Conservation (phyloP, 2,329 filamentous ascomycete species). For the Rutstroemia sydowiana region DNA sequence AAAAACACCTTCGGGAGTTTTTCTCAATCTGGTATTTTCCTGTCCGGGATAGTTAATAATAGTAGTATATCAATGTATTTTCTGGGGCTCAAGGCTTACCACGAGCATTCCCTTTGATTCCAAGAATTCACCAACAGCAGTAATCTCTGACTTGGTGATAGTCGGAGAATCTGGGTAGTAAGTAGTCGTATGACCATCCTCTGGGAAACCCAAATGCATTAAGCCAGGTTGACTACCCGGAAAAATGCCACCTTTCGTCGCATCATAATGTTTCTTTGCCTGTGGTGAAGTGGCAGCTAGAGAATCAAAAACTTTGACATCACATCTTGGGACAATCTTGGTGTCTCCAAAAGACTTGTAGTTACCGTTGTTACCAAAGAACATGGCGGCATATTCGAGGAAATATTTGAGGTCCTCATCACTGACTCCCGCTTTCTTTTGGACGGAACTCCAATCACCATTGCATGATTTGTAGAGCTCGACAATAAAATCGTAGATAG, state of each 20-base stretch:
- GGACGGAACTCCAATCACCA: slow-evolving; percentile 66
- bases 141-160: slow-evolving; percentile 71
- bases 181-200: slow-evolving; percentile 69
- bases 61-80: too few relatives aligned
- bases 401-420: slow-evolving; percentile 59
- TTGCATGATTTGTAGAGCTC: slow-evolving; percentile 57
- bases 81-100: slow-evolving; percentile 13
- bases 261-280: slow-evolving; percentile 56
- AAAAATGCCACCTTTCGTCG: slow-evolving; percentile 66
- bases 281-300: slow-evolving; percentile 54
- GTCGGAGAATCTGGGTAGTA: slow-evolving; percentile 72
- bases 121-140: slow-evolving; percentile 64
- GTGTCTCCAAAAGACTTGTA: slow-evolving; percentile 84
- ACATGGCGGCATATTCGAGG: slow-evolving; percentile 64
- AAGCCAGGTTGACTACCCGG: slow-evolving; percentile 54
- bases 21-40: slow-evolving; percentile 71
- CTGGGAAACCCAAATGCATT: slow-evolving; percentile 70
- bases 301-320: slow-evolving; percentile 54
- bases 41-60: too few relatives aligned
- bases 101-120: slow-evolving; percentile 62
- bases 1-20: slow-evolving; percentile 56
- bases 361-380: slow-evolving; percentile 71
- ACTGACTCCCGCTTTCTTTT: slow-evolving; percentile 55
- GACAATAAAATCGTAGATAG: slow-evolving; percentile 75
- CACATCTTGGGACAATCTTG: slow-evolving; percentile 72